phyloP scores from a whole-genome alignment of 1,139 yeast species.

The Hansenula anomala region DNA sequence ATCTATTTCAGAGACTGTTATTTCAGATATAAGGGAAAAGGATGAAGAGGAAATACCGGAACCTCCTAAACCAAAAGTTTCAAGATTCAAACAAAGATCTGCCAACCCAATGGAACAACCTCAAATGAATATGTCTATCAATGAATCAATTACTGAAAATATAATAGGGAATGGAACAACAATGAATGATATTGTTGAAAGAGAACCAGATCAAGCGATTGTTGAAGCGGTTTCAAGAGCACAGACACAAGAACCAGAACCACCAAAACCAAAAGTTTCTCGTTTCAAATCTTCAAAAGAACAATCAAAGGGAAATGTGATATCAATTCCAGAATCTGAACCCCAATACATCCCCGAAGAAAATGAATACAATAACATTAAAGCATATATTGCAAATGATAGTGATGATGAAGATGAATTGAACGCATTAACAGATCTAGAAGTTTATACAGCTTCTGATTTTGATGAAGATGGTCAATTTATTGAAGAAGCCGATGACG shows the following conservation, averaged over 20 bases:
- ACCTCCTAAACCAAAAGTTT: neutral
- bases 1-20: neutral
- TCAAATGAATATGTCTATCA: neutral
- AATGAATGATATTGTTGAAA: neutral
- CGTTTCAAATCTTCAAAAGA: constrained; percentile 10
- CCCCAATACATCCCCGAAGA: constrained; percentile 2
- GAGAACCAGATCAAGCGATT: no score
- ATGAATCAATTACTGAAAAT: neutral
- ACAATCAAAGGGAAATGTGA: neutral
- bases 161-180: neutral
- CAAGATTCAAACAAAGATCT: constrained; percentile 2
- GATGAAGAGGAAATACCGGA: neutral
- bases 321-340: neutral
- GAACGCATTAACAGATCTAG: constrained; percentile 7
- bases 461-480: constrained; percentile 23
- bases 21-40: neutral
- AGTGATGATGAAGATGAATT: constrained; percentile 18
- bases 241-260: no score
- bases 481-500: constrained; percentile 15
- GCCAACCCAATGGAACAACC: neutral
- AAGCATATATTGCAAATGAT: constrained; percentile 12
- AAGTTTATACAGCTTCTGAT: constrained; percentile 16
- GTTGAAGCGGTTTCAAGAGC: neutral
- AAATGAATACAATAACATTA: constrained; percentile 10
- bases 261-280: constrained; percentile 7